Conservation (phyloP, 176 grass and related monocot species). For the Cenchrus purpureus region DNA sequence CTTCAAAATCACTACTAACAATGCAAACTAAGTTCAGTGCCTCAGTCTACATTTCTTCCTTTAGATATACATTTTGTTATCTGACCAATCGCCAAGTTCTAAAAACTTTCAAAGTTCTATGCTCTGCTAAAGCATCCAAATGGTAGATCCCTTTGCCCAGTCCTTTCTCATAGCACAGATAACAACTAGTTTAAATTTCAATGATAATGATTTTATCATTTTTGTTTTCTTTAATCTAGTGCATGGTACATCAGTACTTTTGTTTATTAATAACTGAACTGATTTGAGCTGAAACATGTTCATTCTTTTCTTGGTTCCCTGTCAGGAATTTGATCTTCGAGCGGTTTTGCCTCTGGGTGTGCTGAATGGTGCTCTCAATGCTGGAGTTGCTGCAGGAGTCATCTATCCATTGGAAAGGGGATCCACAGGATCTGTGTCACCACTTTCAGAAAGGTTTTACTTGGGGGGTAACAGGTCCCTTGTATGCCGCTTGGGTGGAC, state of each 20-base stretch:
- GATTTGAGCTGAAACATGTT: conserved; percentile 16
- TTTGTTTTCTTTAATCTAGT: conserved; percentile 38
- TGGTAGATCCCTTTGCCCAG: not conserved
- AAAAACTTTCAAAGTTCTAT: not conserved
- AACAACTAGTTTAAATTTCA: not conserved
- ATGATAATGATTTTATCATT: not conserved
- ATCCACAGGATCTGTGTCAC: conserved; percentile 49
- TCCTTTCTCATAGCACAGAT: not conserved
- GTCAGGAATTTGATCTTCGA: conserved; percentile 89
- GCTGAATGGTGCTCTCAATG: conserved; percentile 75
- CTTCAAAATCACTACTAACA: not conserved
- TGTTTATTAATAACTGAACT: conserved; percentile 11
- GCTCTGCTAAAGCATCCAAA: conserved; percentile 1
- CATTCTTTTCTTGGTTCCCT: conserved; percentile 23
- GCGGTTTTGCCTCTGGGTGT: conserved; percentile 77
- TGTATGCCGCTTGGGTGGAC: conserved; percentile 70
- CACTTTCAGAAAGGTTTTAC: conserved; percentile 78
- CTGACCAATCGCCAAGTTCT: not conserved
- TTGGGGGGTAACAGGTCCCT: conserved; percentile 75
- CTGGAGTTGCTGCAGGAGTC: conserved; percentile 67
- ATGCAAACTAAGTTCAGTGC: not conserved
- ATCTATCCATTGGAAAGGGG: conserved; percentile 62
- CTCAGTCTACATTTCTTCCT: not conserved
- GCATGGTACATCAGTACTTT: not conserved
- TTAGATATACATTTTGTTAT: not conserved